phyloP scores from a whole-genome alignment of 345 rosid species.

The Dipteronia sinensis region DNA sequence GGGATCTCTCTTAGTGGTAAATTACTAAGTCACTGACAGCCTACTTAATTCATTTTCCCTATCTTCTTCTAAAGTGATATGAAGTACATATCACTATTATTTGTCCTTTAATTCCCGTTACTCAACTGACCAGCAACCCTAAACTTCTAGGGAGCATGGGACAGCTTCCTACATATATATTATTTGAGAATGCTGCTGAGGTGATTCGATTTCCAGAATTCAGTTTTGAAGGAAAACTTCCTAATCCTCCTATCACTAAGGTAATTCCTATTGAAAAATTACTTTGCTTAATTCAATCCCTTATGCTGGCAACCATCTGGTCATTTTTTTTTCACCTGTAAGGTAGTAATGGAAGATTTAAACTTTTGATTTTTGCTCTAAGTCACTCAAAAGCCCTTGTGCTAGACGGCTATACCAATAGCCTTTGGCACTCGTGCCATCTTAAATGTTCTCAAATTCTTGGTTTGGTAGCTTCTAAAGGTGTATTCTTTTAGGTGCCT shows the following conservation, averaged over 20 bases:
- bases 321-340: not conserved
- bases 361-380: not conserved
- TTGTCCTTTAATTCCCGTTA: not conserved
- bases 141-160: constrained; percentile 58
- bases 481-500: not conserved
- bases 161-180: constrained; percentile 84
- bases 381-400: not conserved
- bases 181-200: constrained; percentile 79
- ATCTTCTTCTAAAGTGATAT: not conserved
- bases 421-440: not conserved
- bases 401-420: not conserved
- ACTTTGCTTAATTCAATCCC: not conserved
- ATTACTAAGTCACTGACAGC: not conserved
- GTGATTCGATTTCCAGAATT: constrained; percentile 78
- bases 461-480: not conserved
- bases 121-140: constrained; percentile 13
- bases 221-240: constrained; percentile 57
- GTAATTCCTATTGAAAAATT: constrained; percentile 34
- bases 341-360: constrained; percentile 1
- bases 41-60: not conserved
- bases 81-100: not conserved
- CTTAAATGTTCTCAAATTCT: not conserved
- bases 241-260: constrained; percentile 65
- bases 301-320: not conserved
- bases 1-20: constrained; percentile 85